Conservation (phyloP, 192 early-diverging fungal genomes). For the Glomus cerebriforme region DNA sequence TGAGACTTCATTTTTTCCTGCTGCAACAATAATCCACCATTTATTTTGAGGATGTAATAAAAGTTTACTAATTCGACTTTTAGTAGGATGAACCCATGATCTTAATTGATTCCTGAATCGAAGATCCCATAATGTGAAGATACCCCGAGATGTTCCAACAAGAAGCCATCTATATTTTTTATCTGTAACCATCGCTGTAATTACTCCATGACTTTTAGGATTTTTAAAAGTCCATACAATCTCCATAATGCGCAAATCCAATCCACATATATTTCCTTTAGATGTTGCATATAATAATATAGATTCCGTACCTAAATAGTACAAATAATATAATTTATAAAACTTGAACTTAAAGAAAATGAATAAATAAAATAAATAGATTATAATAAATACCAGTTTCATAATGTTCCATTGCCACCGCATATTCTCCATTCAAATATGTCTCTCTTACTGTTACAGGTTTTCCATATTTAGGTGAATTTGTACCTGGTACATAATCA, state of each 20-base stretch:
- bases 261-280: slow-evolving; percentile 66
- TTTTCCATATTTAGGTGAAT: slow-evolving; percentile 62
- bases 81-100: slow-evolving; percentile 76
- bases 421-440: slow-evolving; percentile 60
- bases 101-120: slow-evolving; percentile 71
- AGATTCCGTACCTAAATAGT: slow-evolving; percentile 45
- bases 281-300: slow-evolving; percentile 71
- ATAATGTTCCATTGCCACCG: slow-evolving; percentile 66
- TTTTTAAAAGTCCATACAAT: slow-evolving; percentile 60
- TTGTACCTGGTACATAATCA: slow-evolving; percentile 40
- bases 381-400: slow-evolving; percentile 59
- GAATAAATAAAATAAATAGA: background rate
- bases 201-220: slow-evolving; percentile 57
- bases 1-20: slow-evolving; percentile 76
- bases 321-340: slow-evolving; percentile 19
- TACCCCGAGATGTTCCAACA: slow-evolving; percentile 75
- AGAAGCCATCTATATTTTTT: slow-evolving; percentile 63
- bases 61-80: slow-evolving; percentile 60
- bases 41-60: slow-evolving; percentile 47
- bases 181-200: slow-evolving; percentile 71
- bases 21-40: slow-evolving; percentile 58
- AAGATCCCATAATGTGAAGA: slow-evolving; percentile 77
- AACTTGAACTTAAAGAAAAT: background rate
- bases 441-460: slow-evolving; percentile 58
- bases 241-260: slow-evolving; percentile 78